Evolutionary conservation across 768 basidiomycete species (phyloP).

Genomic region (Gymnopilus dilepis): DNA sequence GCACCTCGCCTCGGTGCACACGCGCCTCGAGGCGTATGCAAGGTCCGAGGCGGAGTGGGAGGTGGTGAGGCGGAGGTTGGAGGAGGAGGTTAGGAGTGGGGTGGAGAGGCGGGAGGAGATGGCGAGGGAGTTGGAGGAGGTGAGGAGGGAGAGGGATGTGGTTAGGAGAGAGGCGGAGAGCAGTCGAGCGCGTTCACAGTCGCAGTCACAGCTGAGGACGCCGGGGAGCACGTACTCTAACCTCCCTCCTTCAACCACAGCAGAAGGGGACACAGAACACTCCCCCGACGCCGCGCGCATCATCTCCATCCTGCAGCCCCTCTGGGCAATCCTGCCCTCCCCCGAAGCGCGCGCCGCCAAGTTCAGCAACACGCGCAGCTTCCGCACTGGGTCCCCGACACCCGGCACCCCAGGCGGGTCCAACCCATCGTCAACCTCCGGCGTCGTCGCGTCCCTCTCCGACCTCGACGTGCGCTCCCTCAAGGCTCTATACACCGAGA

Average conservation of each 20-base stretch:
- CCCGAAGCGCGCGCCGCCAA: slow-evolving; percentile 80
- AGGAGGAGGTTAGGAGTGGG: slow-evolving; percentile 53
- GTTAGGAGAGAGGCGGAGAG: slow-evolving; percentile 47
- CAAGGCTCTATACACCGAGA: slow-evolving; percentile 68
- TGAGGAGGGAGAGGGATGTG: slow-evolving; percentile 55
- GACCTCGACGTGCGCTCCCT: slow-evolving; percentile 88
- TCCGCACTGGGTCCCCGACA: slow-evolving; percentile 55
- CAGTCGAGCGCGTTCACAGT: slow-evolving; percentile 18
- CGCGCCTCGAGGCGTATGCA: slow-evolving; percentile 46
- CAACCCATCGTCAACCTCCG: slow-evolving; percentile 11
- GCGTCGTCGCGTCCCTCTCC: slow-evolving; percentile 60
- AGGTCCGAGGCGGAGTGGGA: slow-evolving; percentile 56
- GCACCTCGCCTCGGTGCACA: slow-evolving; percentile 57
- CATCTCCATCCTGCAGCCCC: slow-evolving; percentile 64
- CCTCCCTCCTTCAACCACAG: not conserved
- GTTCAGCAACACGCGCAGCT: slow-evolving; percentile 51
- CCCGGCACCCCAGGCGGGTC: slow-evolving; percentile 31
- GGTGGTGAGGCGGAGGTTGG: slow-evolving; percentile 45
- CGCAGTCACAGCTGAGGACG: not conserved
- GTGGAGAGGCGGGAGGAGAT: slow-evolving; percentile 53
- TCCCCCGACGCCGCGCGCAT: slow-evolving; percentile 48
- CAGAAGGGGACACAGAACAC: not conserved
- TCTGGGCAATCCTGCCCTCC: slow-evolving; percentile 87
- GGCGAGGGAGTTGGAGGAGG: slow-evolving; percentile 57
- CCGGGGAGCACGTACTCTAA: slow-evolving; percentile 24